Base-by-base conservation (phyloP, 192 early-diverging fungal species). In the Lobosporangium transversale region DNA sequence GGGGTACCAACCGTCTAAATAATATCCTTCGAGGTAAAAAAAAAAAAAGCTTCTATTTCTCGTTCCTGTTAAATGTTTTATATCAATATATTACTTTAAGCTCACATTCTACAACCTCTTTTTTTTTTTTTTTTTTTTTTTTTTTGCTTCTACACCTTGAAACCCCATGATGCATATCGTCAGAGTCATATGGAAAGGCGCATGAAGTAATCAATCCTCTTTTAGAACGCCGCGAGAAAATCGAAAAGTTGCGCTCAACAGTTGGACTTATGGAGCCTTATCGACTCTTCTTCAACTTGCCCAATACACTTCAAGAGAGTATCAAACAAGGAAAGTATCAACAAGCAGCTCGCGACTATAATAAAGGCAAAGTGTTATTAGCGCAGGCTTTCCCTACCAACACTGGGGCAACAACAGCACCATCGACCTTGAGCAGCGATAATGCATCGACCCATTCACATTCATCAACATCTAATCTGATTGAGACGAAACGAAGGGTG, bases 241-340 rank as follows among this genome's bases (percentile, higher is more conserved):
- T 93, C 1, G 97, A 96, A 57, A 94, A 94, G 81, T 89, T 99
- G n/a, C 87, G 94, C 10, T 89, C 87, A 10, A 94, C 97, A 4
- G 87, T 99, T 11, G 88, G 83, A 42, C 82, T 98, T n/a, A 83
- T 99, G n/a, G 94, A 96, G 66, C 87, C 94, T 45, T 99, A 95
- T 87, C 92, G 94, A 66, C 95, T 98, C 79, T 96, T 97, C 74
- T 98, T 99, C 75, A 97, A 95, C 67, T 74, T 99, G n/a, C 95
- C 97, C 8, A 91, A 89, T 45, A 93, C 87, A 35, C 81, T 99
- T 20, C 87, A 89, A 48, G 94, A 95, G 53, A 91, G 88, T 40
- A 91, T 94, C 30, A 84, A 89, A 59, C 91, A 94, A 88, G 94
- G 87, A 53, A 93, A 94, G 69, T 94, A 92, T 61, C 95, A 98